phyloP scores from a whole-genome alignment of 1,284 basidiomycete genomes.

The Cutaneotrichosporon sp. region DNA sequence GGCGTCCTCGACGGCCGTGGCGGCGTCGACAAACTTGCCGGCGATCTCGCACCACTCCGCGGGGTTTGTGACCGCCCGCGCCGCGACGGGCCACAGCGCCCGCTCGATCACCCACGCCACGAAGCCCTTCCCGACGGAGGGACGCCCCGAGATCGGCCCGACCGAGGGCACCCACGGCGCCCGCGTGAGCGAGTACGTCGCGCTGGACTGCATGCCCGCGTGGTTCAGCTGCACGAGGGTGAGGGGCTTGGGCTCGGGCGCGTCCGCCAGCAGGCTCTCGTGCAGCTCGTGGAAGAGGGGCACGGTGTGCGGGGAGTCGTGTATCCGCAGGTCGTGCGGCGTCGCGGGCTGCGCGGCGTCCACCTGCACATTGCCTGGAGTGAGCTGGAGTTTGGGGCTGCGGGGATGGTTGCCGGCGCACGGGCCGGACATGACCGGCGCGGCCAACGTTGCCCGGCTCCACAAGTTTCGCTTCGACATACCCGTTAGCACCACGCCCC shows the following conservation, averaged over 20 bases:
- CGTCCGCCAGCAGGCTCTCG: slow-evolving; percentile 57
- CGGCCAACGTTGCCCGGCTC: neutral
- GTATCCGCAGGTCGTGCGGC: slow-evolving; percentile 76
- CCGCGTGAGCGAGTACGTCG: slow-evolving; percentile 42
- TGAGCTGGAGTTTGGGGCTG: slow-evolving; percentile 6
- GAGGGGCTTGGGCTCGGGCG: slow-evolving; percentile 33
- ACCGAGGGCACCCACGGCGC: slow-evolving; percentile 58
- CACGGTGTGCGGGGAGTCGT: slow-evolving; percentile 49
- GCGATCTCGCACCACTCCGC: slow-evolving; percentile 60
- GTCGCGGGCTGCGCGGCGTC: slow-evolving; percentile 69
- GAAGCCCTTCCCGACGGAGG: slow-evolving; percentile 39
- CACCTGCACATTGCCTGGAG: slow-evolving; percentile 75
- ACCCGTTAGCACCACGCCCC: slow-evolving; percentile 88
- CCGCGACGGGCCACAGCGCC: slow-evolving; percentile 62
- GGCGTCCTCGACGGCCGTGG: slow-evolving; percentile 64
- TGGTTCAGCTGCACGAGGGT: slow-evolving; percentile 78
- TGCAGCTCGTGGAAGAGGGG: slow-evolving; percentile 62
- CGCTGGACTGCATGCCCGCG: slow-evolving; percentile 78
- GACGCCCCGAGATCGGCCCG: slow-evolving; percentile 70
- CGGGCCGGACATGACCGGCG: neutral
- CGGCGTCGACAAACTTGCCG: slow-evolving; percentile 69
- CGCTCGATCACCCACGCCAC: slow-evolving; percentile 58
- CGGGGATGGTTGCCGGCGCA: no score
- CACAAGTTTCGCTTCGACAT: slow-evolving; percentile 12
- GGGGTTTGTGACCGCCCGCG: slow-evolving; percentile 65